Percentiles rank a stretch among this genome's conserved stretches.
phyloP scores from a whole-genome alignment of 2,329 filamentous ascomycete genomes.

The Cladosporium sp. region DNA sequence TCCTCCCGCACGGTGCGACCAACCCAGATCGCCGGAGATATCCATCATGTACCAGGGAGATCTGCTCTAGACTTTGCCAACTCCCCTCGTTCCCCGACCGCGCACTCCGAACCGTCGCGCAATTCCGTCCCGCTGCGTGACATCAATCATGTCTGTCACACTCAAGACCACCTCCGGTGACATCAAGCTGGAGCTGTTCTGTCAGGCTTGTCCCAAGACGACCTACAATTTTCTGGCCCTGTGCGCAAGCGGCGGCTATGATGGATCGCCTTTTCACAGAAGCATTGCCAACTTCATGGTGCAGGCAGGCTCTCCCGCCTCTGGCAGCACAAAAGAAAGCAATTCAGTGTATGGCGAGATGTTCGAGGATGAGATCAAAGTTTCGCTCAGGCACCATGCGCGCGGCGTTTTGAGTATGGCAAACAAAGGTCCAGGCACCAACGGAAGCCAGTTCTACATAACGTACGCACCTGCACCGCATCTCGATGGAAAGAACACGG shows the following conservation, averaged over 20 bases:
- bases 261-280: slow-evolving; percentile 72
- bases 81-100: slow-evolving; percentile 6
- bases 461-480: slow-evolving; percentile 73
- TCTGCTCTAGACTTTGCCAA: background rate
- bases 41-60: slow-evolving; percentile 2
- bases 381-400: slow-evolving; percentile 78
- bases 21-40: slow-evolving; percentile 3
- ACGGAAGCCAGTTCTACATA: slow-evolving; percentile 86
- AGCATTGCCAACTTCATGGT: slow-evolving; percentile 78
- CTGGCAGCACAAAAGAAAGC: slow-evolving; percentile 37
- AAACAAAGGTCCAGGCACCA: slow-evolving; percentile 88
- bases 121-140: background rate
- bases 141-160: slow-evolving; percentile 44
- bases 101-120: background rate
- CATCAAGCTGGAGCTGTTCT: slow-evolving; percentile 94
- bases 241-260: slow-evolving; percentile 74
- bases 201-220: slow-evolving; percentile 88
- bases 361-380: slow-evolving; percentile 78
- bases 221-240: slow-evolving; percentile 86
- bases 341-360: slow-evolving; percentile 66
- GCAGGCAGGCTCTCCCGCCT: slow-evolving; percentile 62
- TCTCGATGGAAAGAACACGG: slow-evolving; percentile 77
- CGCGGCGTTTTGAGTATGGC: slow-evolving; percentile 94
- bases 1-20: background rate
- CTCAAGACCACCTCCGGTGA: slow-evolving; percentile 86